Conservation (phyloP, 148 eudicot species). For the Agrostemma githago region DNA sequence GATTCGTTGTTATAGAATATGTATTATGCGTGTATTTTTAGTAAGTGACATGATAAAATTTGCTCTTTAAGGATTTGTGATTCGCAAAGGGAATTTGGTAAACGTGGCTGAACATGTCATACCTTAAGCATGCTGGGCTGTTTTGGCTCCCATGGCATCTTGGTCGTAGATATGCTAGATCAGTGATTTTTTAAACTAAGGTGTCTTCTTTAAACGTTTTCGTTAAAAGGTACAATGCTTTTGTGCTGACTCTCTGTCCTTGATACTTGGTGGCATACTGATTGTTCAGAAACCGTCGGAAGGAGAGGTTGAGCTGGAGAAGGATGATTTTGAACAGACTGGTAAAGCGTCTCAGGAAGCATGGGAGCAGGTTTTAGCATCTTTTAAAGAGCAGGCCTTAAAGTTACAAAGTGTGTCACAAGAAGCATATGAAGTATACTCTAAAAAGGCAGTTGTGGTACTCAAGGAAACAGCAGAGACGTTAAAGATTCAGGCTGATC, state of each 20-base stretch:
- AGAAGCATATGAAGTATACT: conserved; percentile 84
- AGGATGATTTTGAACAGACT: conserved; percentile 34
- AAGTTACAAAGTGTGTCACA: conserved; percentile 74
- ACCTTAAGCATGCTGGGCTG: neutral
- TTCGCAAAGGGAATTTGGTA: too few species aligned
- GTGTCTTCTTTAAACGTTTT: too few species aligned
- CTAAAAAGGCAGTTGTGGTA: conserved; percentile 57
- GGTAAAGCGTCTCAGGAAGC: conserved; percentile 69
- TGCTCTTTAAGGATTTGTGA: too few species aligned
- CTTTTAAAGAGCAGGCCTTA: conserved; percentile 77
- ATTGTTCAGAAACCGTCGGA: conserved; percentile 45
- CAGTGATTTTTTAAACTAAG: neutral
- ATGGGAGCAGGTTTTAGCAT: conserved; percentile 62
- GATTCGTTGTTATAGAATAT: too few species aligned
- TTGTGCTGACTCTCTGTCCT: conserved; percentile 35
- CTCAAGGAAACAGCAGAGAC: conserved; percentile 67
- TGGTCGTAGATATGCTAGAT: neutral
- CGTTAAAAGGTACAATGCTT: conserved; percentile 14
- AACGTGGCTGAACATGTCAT: neutral
- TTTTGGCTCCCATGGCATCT: neutral
- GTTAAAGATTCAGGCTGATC: conserved; percentile 78
- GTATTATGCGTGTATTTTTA: too few species aligned
- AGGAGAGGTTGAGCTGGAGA: conserved; percentile 43
- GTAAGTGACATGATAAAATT: too few species aligned
- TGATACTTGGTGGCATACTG: conserved; percentile 18